Conservation (phyloP, 2,329 filamentous ascomycete species). For the Dothideomycetes sp. region DNA sequence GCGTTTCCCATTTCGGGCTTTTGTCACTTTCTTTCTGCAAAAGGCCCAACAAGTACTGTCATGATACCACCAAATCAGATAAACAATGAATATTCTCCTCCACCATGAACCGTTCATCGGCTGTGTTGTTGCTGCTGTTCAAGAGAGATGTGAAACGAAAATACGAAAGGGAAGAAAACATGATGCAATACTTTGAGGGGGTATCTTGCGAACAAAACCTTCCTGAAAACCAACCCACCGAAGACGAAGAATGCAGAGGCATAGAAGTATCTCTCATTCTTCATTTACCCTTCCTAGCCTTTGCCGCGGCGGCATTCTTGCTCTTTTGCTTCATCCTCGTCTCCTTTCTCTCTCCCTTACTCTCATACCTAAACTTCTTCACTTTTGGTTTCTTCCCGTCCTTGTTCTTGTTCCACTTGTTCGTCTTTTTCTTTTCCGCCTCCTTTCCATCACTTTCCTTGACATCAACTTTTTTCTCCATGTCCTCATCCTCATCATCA, state of each 20-base stretch:
- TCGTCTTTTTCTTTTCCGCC: constrained; percentile 26
- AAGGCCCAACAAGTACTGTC: too few relatives aligned
- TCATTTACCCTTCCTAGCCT: constrained; percentile 39
- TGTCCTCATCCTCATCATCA: constrained; percentile 6
- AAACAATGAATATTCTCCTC: not conserved
- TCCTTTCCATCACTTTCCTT: constrained; percentile 11
- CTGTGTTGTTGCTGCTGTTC: too few relatives aligned
- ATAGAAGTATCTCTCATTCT: too few relatives aligned
- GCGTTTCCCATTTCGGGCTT: constrained; percentile 9
- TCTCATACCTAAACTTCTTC: constrained; percentile 91
- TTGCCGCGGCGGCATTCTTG: constrained; percentile 63
- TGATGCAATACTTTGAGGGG: constrained; percentile 5
- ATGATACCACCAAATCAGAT: constrained; percentile 6
- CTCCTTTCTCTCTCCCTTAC: constrained; percentile 66
- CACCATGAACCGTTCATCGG: not conserved
- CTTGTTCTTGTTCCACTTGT: constrained; percentile 37
- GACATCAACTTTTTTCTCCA: constrained; percentile 1
- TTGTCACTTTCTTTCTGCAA: constrained; percentile 7
- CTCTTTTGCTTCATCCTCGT: constrained; percentile 54
- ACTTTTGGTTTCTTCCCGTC: constrained; percentile 54
- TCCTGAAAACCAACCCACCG: constrained; percentile 3
- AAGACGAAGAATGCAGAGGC: too few relatives aligned
- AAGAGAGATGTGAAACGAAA: constrained; percentile 8
- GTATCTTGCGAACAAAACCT: constrained; percentile 12
- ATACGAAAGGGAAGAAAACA: not conserved